Percentiles rank a stretch among this genome's conserved stretches.
Evolutionary conservation across 2,329 filamentous ascomycete species (phyloP).

Genomic region (Aspergillus terreus): DNA sequence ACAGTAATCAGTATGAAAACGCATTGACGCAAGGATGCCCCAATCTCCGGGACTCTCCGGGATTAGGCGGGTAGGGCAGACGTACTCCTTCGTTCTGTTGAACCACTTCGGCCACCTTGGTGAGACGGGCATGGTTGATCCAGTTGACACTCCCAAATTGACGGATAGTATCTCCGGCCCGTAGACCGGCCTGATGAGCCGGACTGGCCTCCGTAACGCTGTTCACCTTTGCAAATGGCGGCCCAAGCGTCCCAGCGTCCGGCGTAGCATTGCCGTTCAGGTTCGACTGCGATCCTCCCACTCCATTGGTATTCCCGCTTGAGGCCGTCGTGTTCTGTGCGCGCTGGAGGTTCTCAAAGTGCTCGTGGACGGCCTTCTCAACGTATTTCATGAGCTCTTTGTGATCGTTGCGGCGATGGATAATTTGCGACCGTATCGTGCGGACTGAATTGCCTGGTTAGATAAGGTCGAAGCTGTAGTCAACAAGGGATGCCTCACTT

Average conservation of each 20-base stretch:
- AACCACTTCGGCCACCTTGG: conserved; percentile 83
- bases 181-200: conserved; percentile 76
- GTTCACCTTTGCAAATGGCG: conserved; percentile 86
- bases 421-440: conserved; percentile 87
- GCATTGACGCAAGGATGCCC: too few species aligned
- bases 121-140: conserved; percentile 80
- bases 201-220: conserved; percentile 74
- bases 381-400: conserved; percentile 80
- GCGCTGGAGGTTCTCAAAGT: conserved; percentile 71
- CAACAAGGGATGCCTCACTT: conserved; percentile 55
- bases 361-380: conserved; percentile 81
- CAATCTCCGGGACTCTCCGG: too few species aligned
- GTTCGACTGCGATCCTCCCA: conserved; percentile 2
- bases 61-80: neutral
- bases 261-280: conserved; percentile 21
- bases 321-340: conserved; percentile 39
- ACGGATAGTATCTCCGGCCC: conserved; percentile 73
- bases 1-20: neutral
- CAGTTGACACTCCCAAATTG: conserved; percentile 81
- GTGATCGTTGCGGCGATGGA: conserved; percentile 87
- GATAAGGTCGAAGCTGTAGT: neutral
- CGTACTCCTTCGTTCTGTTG: conserved; percentile 85
- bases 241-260: conserved; percentile 43
- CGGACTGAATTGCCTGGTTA: conserved; percentile 58
- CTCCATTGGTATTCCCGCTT: conserved; percentile 19